phyloP scores from a whole-genome alignment of 176 grass and related monocot species.

The Urochloa ruziziensis region DNA sequence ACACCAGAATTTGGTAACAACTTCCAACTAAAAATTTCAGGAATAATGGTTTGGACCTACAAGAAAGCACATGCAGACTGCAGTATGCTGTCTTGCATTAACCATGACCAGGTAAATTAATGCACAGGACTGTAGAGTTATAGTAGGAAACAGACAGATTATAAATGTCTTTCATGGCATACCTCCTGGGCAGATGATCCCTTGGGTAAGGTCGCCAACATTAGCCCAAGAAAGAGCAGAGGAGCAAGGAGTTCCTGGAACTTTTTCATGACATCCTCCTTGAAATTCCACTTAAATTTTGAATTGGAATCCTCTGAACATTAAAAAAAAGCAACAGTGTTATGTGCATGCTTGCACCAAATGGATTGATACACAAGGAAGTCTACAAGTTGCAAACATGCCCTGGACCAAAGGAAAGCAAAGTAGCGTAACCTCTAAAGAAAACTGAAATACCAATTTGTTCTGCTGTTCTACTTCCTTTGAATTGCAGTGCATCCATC shows the following conservation, averaged over 20 bases:
- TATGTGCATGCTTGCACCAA: background rate
- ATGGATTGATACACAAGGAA: background rate
- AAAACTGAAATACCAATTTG: background rate
- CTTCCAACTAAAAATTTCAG: slow-evolving; percentile 16
- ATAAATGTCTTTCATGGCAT: slow-evolving; percentile 10
- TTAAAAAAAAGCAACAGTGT: slow-evolving; percentile 19
- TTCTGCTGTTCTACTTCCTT: background rate
- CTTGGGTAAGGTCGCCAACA: slow-evolving; percentile 48
- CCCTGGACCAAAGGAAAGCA: background rate
- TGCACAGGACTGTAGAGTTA: background rate
- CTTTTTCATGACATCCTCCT: slow-evolving; percentile 49
- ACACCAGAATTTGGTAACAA: slow-evolving; percentile 11
- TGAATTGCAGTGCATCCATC: background rate
- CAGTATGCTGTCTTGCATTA: background rate
- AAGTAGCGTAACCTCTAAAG: background rate
- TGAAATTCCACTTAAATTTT: slow-evolving; percentile 51
- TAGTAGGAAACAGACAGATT: background rate
- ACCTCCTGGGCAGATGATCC: slow-evolving; percentile 53
- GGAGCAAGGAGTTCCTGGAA: slow-evolving; percentile 56
- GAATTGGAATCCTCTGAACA: slow-evolving; percentile 57
- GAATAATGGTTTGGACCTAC: slow-evolving; percentile 7
- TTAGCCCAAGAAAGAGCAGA: slow-evolving; percentile 55
- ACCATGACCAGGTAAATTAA: background rate
- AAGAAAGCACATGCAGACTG: slow-evolving; percentile 6
- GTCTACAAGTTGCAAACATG: background rate